Percentiles rank a stretch among this genome's conserved stretches.
phyloP scores from a whole-genome alignment of 164 flowering plant genomes.

The Kingdonia uniflora region DNA sequence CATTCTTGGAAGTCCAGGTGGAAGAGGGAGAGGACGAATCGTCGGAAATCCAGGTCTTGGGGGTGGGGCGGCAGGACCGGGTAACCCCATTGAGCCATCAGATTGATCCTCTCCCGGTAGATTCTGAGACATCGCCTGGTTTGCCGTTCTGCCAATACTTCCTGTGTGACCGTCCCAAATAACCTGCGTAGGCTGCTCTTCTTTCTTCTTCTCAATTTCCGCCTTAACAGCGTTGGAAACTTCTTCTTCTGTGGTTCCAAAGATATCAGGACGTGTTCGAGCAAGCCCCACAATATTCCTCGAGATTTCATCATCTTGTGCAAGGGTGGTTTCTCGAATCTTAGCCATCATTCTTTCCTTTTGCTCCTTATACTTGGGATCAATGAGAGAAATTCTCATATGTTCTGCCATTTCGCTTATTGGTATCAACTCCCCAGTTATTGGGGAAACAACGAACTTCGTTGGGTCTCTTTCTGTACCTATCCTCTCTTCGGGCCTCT shows the following conservation, averaged over 20 bases:
- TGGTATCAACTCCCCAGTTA: constrained; percentile 86
- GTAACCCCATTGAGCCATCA: constrained; percentile 42
- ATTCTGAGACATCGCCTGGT: constrained; percentile 85
- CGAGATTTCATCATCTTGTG: constrained; percentile 92
- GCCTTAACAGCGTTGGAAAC: constrained; percentile 99
- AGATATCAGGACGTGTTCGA: constrained; percentile 92
- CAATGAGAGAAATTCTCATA: constrained; percentile 96
- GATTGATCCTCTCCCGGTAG: constrained; percentile 48
- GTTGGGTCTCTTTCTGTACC: constrained; percentile 86
- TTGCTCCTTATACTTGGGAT: constrained; percentile 97
- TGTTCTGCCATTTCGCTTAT: constrained; percentile 97
- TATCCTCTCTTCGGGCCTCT: constrained; percentile 94
- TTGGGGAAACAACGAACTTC: constrained; percentile 85
- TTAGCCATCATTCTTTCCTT: constrained; percentile 98
- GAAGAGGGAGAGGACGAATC: constrained; percentile 89
- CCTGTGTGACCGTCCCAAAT: constrained; percentile 99
- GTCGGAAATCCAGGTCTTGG: constrained; percentile 73
- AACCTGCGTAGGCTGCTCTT: constrained; percentile 95
- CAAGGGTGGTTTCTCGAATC: constrained; percentile 94
- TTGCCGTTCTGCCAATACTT: constrained; percentile 97
- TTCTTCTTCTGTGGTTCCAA: constrained; percentile 99
- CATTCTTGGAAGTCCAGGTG: constrained; percentile 63
- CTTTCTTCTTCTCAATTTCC: constrained; percentile 92
- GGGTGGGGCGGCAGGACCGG: constrained; percentile 85
- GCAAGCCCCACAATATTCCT: constrained; percentile 97